Percentiles rank a stretch among this genome's conserved stretches.
phyloP scores from a whole-genome alignment of 2,329 filamentous ascomycete species.

The Penicillium sp. region DNA sequence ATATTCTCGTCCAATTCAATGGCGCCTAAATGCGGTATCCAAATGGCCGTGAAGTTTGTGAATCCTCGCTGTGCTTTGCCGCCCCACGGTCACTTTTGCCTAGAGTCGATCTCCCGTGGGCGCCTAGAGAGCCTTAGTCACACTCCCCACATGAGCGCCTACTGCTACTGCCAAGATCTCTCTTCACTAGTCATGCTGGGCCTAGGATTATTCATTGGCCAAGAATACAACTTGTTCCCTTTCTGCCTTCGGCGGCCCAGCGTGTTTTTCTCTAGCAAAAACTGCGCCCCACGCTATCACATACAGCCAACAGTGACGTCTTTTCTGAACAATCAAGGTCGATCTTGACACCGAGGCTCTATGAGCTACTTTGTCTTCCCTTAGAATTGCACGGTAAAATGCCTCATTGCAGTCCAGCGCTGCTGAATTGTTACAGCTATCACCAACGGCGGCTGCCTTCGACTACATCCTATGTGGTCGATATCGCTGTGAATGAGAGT shows the following conservation, averaged over 20 bases:
- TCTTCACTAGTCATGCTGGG: not conserved
- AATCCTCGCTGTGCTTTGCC: not conserved
- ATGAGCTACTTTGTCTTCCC: not conserved
- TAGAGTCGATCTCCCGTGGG: not conserved
- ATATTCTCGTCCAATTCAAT: not conserved
- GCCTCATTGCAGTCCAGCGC: not conserved
- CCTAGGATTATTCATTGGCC: not conserved
- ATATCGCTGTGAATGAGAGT: not conserved
- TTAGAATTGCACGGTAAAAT: not conserved
- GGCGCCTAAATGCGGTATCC: no score
- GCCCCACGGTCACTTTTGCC: not conserved
- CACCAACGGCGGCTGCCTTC: not conserved
- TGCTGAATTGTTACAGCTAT: not conserved
- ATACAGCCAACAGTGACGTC: not conserved
- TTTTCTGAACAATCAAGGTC: not conserved
- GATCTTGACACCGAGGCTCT: not conserved
- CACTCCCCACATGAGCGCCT: not conserved
- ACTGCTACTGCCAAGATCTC: not conserved
- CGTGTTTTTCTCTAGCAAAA: not conserved
- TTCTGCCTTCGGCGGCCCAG: not conserved
- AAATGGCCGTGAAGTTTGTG: not conserved
- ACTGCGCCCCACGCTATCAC: not conserved
- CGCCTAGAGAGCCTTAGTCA: not conserved
- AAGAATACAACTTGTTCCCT: not conserved
- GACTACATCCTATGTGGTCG: not conserved